Evolutionary conservation across 495 filamentous ascomycete species (phyloP).

Genomic region (Neurospora cerealis): DNA sequence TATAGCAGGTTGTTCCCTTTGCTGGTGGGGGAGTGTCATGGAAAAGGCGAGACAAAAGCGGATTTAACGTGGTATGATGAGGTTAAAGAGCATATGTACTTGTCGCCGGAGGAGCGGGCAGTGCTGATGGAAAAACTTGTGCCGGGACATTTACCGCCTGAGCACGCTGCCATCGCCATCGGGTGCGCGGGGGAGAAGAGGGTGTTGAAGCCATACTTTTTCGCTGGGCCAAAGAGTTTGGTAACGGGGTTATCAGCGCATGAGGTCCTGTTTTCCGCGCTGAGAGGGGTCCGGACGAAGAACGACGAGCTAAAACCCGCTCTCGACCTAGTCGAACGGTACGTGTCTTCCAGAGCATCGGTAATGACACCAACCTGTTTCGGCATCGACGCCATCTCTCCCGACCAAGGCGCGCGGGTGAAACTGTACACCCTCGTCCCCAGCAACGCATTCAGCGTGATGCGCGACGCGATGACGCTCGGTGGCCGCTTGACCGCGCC

Average conservation of each 20-base stretch:
- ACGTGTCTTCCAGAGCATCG: background rate
- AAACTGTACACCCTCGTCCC: background rate
- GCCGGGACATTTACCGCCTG: background rate
- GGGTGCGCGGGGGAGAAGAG: accelerated
- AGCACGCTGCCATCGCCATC: background rate
- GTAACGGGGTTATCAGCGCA: background rate
- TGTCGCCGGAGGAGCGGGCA: background rate
- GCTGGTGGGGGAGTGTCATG: background rate
- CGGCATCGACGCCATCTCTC: background rate
- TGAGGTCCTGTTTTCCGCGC: background rate
- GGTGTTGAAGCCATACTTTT: background rate
- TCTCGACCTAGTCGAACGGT: background rate
- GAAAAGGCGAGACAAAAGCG: background rate
- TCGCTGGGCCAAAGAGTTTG: background rate
- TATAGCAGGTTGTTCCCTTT: background rate
- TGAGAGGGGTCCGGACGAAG: accelerated
- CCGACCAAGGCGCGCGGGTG: background rate
- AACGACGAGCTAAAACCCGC: accelerated
- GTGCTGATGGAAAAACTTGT: accelerated
- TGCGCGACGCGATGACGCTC: background rate
- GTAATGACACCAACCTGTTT: background rate
- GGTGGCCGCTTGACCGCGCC: background rate
- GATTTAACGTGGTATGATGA: background rate
- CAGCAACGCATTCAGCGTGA: background rate
- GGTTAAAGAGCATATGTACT: background rate